These are phyloP conservation scores for Paramyrothecium roridum DNA, from an alignment of 2,329 filamentous ascomycete species.

Conservation along the genomic window DNA sequence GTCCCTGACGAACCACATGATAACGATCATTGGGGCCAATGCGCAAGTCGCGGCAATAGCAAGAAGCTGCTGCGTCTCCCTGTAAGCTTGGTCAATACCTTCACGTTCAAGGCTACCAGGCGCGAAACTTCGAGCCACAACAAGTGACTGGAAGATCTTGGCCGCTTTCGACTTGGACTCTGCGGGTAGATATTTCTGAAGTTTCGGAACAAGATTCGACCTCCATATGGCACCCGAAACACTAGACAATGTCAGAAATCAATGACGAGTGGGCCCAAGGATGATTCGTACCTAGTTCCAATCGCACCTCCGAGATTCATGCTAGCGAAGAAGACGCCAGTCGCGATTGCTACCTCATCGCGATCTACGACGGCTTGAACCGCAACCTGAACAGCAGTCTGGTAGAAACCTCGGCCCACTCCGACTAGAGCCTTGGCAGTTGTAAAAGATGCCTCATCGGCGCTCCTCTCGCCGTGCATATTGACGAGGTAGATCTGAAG, in stretches of 20 bases:
- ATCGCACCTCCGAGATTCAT: constrained; percentile 27
- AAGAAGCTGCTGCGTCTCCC: constrained; percentile 21
- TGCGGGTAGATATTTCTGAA: constrained; percentile 15
- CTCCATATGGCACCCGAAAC: constrained; percentile 34
- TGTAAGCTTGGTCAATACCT: constrained; percentile 20
- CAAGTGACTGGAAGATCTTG: constrained; percentile 24
- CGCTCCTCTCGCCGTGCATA: constrained; percentile 13
- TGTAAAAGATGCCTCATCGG: constrained; percentile 30
- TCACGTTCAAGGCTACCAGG: constrained; percentile 14
- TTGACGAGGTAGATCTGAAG: constrained; percentile 25
- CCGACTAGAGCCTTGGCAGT: constrained; percentile 29
- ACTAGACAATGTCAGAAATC: constrained; percentile 9
- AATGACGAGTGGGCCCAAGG: accelerated
- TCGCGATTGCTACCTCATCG: constrained; percentile 32
- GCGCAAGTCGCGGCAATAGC: constrained; percentile 19
- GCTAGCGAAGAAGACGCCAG: constrained; percentile 30
- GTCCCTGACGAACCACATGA: constrained; percentile 21
- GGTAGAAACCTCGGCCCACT: constrained; percentile 29
- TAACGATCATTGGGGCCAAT: constrained; percentile 17
- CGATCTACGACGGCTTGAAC: constrained; percentile 29
- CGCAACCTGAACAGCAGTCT: constrained; percentile 16
- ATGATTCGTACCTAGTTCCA: constrained; percentile 20
- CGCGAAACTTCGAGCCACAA: constrained; percentile 18
- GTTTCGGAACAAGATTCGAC: constrained; percentile 20
- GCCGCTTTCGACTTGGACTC: constrained; percentile 15